Base-by-base conservation (phyloP, 805 yeast genomes). In the Yarrowia osloensis region DNA sequence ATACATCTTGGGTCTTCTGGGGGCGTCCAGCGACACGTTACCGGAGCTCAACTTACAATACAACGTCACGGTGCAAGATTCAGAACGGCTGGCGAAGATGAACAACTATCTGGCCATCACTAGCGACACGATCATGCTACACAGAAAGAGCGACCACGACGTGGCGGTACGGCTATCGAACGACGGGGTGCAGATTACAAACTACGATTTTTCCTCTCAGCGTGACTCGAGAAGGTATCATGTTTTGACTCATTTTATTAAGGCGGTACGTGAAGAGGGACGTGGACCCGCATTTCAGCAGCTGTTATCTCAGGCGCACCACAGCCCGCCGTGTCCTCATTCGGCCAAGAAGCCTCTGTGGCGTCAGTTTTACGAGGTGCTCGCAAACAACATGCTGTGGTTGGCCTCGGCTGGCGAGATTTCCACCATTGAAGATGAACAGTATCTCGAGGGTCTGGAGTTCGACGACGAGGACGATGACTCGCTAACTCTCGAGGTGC, bases 361-460 rank as follows among this genome's bases (percentile, higher is more conserved):
- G 52, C 21, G 66, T 8, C 66, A 61, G 40, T 44, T 61, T 17
- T 61, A 61, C 54, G 66, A 61, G 35, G 66, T 61, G 21, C 33
- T 61, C 5, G 66, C 66, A 7, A 61, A 61, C 26, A 61, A 44
- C 17, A 29, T 61, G 54, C 66, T 61, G 31, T 61, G 66, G 66
- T 44, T 44, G 17, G 66, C 66, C 9, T 44, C 66, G 9, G 66
- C 66, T 17, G 66, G 66, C 9, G 66, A 61, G 17, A 61, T 61
- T 12, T 42, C 66, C 26, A 35, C 66, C 13, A 61, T 61, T 26
- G 66, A 61, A 33, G 66, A 61, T 17, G 66, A 61, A 24, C 66
- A 61, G 44, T 44, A 61, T 12, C 19, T 44, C 9, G 66, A 61
- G 26, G 66, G 66, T 5, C 37, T 61, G 31, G 54, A 61, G 33